Evolutionary conservation across 306 rosid genomes (phyloP).

Genomic region (Betula pendula): DNA sequence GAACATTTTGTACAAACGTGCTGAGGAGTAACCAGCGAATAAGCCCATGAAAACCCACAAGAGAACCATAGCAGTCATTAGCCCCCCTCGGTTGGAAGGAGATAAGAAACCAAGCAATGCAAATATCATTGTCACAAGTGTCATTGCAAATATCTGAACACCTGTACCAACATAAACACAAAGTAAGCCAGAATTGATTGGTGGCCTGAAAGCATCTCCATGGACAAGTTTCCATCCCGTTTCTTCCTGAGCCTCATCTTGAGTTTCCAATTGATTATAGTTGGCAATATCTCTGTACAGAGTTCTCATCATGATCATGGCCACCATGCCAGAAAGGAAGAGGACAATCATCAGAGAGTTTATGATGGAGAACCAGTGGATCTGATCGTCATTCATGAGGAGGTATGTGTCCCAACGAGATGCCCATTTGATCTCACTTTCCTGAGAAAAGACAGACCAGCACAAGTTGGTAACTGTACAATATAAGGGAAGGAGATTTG

Average conservation of each 20-base stretch:
- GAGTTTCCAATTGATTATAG: slow-evolving; percentile 96
- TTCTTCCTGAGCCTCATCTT: slow-evolving; percentile 99
- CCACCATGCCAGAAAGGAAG: slow-evolving; percentile 99
- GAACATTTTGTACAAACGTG: slow-evolving; percentile 97
- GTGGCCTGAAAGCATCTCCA: slow-evolving; percentile 93
- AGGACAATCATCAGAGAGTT: slow-evolving; percentile 99
- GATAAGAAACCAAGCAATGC: slow-evolving; percentile 97
- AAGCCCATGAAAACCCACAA: slow-evolving; percentile 99
- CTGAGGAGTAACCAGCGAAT: slow-evolving; percentile 94
- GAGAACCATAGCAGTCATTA: slow-evolving; percentile 99
- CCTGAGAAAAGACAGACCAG: slow-evolving; percentile 39
- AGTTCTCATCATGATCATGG: slow-evolving; percentile 99
- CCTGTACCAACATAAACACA: slow-evolving; percentile 99
- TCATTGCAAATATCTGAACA: slow-evolving; percentile 91
- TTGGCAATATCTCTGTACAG: slow-evolving; percentile 95
- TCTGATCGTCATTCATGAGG: slow-evolving; percentile 99
- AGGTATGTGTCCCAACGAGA: slow-evolving; percentile 99
- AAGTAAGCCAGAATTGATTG: slow-evolving; percentile 81
- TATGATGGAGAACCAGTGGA: slow-evolving; percentile 98
- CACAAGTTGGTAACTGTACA: slow-evolving; percentile 22
- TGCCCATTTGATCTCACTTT: slow-evolving; percentile 97
- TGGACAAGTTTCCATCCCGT: slow-evolving; percentile 99
- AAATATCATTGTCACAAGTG: slow-evolving; percentile 98
- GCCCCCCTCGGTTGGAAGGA: slow-evolving; percentile 98
- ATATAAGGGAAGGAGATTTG: slow-evolving; percentile 9